phyloP scores from a whole-genome alignment of 2,329 filamentous ascomycete species.

The Claviceps lovelessii region DNA sequence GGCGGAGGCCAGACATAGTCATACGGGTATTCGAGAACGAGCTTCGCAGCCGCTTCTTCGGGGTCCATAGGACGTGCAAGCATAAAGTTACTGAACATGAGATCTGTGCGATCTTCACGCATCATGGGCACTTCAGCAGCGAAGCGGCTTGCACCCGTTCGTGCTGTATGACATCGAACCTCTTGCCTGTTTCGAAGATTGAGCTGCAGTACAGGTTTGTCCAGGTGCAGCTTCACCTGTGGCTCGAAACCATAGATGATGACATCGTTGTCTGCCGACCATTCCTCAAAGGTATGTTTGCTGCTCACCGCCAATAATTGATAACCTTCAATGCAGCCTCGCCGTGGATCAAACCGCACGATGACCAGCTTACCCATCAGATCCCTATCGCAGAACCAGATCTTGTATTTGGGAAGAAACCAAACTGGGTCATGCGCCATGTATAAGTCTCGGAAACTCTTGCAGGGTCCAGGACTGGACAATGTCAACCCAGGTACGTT shows the following conservation, averaged over 20 bases:
- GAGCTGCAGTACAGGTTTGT: constrained; percentile 55
- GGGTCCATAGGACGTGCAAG: constrained; percentile 40
- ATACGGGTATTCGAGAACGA: constrained; percentile 25
- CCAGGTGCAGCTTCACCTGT: constrained; percentile 53
- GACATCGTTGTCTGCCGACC: constrained; percentile 50
- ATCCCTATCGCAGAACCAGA: constrained; percentile 73
- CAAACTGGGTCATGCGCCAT: constrained; percentile 63
- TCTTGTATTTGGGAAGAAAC: constrained; percentile 66
- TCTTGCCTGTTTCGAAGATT: constrained; percentile 15
- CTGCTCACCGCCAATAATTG: constrained; percentile 53
- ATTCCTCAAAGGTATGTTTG: constrained; percentile 41
- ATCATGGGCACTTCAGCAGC: constrained; percentile 39
- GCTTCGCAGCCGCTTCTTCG: constrained; percentile 19
- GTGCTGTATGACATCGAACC: constrained; percentile 9
- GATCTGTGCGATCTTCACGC: constrained; percentile 28
- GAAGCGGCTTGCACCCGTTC: constrained; percentile 24
- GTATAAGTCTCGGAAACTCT: constrained; percentile 58
- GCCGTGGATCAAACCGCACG: constrained; percentile 57
- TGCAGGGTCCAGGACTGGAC: constrained; percentile 40
- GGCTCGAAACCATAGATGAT: constrained; percentile 63
- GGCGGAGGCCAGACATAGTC: constrained; percentile 62
- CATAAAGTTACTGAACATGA: constrained; percentile 53
- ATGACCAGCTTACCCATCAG: constrained; percentile 63
- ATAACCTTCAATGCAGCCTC: constrained; percentile 69
- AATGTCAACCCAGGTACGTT: constrained; percentile 47